Evolutionary conservation across 805 yeast species (phyloP).

Genomic region (Torulaspora gathmanii): DNA sequence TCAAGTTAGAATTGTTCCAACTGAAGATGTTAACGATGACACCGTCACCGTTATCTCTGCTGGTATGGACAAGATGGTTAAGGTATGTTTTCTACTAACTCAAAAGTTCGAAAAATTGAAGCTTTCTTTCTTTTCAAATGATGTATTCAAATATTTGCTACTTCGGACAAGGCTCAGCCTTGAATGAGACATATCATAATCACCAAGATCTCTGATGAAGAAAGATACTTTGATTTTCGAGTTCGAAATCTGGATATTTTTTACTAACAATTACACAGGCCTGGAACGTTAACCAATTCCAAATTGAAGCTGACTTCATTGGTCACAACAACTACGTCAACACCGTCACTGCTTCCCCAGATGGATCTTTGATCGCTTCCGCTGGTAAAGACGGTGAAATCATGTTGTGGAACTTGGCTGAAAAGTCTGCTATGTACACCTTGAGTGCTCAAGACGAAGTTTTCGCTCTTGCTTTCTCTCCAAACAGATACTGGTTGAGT

Average conservation of each 20-base stretch:
- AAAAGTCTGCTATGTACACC: constrained; percentile 83
- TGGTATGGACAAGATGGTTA: constrained; percentile 97
- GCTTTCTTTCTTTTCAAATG: constrained; percentile 43
- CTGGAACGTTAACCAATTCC: constrained; percentile 86
- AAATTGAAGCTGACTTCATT: constrained; percentile 89
- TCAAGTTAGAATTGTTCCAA: constrained; percentile 94
- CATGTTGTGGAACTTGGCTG: constrained; percentile 95
- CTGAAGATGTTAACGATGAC: constrained; percentile 42
- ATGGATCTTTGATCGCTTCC: constrained; percentile 98
- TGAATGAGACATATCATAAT: constrained; percentile 92
- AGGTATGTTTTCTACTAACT: constrained; percentile 65
- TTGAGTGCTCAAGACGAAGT: constrained; percentile 94
- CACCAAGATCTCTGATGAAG: constrained; percentile 98
- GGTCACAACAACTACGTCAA: constrained; percentile 99
- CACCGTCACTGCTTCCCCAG: constrained; percentile 97
- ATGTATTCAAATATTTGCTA: constrained; percentile 92
- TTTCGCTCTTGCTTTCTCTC: constrained; percentile 98
- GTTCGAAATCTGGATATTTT: constrained; percentile 1
- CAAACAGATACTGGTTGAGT: constrained; percentile 99
- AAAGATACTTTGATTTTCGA: neutral
- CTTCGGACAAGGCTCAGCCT: constrained; percentile 80
- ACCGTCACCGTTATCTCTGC: constrained; percentile 84
- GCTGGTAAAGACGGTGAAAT: constrained; percentile 99
- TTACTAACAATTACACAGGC: constrained; percentile 63
- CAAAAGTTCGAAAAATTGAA: neutral